Base-by-base conservation (phyloP, 2,329 filamentous ascomycete genomes). In the Phaeomoniella chlamydospora region DNA sequence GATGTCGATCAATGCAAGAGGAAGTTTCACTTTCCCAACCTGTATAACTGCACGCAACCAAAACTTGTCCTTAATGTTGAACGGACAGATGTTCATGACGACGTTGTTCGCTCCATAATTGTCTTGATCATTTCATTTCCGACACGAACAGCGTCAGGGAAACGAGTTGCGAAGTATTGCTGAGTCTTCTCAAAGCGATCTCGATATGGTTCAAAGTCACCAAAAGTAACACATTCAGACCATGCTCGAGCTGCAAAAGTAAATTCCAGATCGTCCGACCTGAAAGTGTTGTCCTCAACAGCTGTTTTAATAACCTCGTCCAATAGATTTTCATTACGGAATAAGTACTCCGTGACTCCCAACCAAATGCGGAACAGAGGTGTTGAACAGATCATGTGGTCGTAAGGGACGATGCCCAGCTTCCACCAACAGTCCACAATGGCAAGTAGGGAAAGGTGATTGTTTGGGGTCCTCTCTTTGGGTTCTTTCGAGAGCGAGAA, bases 361-460 rank as follows among this genome's bases (percentile, higher is more conserved):
- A 98, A 72, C 75, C 90, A 94, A 44, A 98, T 74, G 35, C 90
- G 81, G 66, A 98, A 98, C 33, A 96, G 74, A 63, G 90, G 90
- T 29, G 90, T 98, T 37, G 86, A 94, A 64, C 90, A 98, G 47
- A 98, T 92, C 87, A 98, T 98, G 65, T 98, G 92, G 59, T 98
- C 88, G 57, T 98, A 98, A 1, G 90, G 90, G 33, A 92, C 81
- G 49, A 94, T 98, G 19, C 77, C 81, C 32, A 96, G 70, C 46
- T 84, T 83, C 53, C 83, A 90, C 90, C 90, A 98, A 61, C 88
- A 96, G 62, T 98, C 90, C 31, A 96, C 92, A 74, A 98, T 98
- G 33, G 87, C 90, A 31, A 98, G 70, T 39, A 98, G 68, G 54
- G 79, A 87, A 18, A 98, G 70, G 58, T 98, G 92, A 54, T 90